Percentiles rank a stretch among this genome's conserved stretches.
Conservation (phyloP, 2,329 filamentous ascomycete genomes). For the Penicillium brasilianum region DNA sequence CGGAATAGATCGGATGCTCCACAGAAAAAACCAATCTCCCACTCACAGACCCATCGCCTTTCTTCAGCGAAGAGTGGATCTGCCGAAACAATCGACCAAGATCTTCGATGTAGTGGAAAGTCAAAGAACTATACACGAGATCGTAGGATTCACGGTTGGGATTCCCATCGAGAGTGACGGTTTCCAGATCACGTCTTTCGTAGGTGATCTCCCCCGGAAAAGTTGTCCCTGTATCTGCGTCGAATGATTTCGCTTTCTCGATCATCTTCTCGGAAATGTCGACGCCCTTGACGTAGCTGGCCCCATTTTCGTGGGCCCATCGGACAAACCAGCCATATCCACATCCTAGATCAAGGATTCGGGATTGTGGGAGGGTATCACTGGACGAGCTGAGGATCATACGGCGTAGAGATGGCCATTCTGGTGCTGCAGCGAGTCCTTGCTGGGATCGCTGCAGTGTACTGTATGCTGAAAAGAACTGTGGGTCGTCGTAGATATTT, state of each 20-base stretch:
- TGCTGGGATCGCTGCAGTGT: constrained; percentile 48
- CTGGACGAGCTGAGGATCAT: constrained; percentile 45
- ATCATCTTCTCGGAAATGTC: constrained; percentile 56
- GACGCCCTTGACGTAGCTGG: constrained; percentile 42
- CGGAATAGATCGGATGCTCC: constrained; percentile 56
- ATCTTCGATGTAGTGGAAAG: constrained; percentile 50
- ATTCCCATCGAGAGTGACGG: constrained; percentile 4
- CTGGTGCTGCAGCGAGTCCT: constrained; percentile 49
- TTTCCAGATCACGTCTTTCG: constrained; percentile 13
- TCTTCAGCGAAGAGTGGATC: constrained; percentile 34
- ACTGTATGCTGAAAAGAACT: constrained; percentile 53
- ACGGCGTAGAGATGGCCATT: constrained; percentile 52
- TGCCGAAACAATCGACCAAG: constrained; percentile 38
- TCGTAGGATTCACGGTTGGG: constrained; percentile 36
- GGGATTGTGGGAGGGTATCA: constrained; percentile 22
- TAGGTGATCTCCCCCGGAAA: neutral
- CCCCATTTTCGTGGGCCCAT: constrained; percentile 49
- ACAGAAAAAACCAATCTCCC: constrained; percentile 49
- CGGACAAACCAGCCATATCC: constrained; percentile 55
- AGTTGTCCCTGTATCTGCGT: neutral
- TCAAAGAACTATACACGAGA: constrained; percentile 49
- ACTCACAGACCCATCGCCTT: neutral
- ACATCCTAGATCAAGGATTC: constrained; percentile 54
- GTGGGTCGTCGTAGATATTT: constrained; percentile 46
- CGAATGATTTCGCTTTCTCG: constrained; percentile 38